Evolutionary conservation across 306 rosid genomes (phyloP).

Genomic region (Citrullus mucosospermus): DNA sequence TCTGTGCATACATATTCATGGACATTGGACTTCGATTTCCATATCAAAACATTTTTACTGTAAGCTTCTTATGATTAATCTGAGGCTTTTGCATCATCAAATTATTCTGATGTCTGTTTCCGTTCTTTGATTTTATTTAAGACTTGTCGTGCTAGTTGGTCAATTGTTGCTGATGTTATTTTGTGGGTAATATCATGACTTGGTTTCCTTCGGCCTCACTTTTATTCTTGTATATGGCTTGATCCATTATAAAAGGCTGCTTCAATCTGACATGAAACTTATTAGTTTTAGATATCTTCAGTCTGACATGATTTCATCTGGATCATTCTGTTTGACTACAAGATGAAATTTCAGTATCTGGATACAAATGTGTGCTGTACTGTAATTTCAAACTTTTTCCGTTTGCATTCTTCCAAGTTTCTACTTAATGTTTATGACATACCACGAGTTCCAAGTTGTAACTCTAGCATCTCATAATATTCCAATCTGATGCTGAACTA

Average conservation of each 20-base stretch:
- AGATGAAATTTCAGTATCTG: neutral
- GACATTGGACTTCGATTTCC: neutral
- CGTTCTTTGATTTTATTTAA: neutral
- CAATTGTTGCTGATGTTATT: neutral
- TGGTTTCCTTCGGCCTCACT: neutral
- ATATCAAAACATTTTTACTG: neutral
- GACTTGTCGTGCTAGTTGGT: neutral
- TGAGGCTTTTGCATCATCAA: neutral
- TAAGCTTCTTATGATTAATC: neutral
- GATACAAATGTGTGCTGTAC: neutral
- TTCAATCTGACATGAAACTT: neutral
- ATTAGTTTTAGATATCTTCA: neutral
- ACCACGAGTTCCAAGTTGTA: too few species aligned
- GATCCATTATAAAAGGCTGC: neutral
- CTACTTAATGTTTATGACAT: neutral
- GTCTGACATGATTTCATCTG: neutral
- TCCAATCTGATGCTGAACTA: neutral
- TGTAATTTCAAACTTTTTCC: neutral
- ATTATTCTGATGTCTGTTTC: neutral
- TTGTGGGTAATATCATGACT: neutral
- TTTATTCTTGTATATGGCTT: neutral
- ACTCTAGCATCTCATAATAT: neutral
- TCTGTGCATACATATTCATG: neutral
- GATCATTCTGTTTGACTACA: neutral
- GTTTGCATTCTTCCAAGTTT: neutral